Evolutionary conservation across 1,284 basidiomycete species (phyloP), one percentile per base, ranked within the genome.

Genomic region (Sanghuangporus baumii): DNA sequence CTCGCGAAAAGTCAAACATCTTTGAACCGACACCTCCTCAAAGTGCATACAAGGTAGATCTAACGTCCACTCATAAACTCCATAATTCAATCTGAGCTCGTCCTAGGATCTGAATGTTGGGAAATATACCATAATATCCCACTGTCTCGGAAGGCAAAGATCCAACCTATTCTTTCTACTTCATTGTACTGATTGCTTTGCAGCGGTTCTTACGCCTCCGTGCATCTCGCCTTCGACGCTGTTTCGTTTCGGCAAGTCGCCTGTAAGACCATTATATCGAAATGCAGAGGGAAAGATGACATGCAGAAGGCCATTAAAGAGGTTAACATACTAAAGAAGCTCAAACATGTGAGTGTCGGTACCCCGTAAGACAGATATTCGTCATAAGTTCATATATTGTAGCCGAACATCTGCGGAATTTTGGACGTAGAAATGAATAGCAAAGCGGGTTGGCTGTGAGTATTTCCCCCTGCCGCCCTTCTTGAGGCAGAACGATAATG

Each of bases 361-460:
- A 23, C 36, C 18, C 14, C 31, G 9, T 12, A 12, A 34, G 18
- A 37, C 12, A 52, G 16, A 54, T 2, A 37, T 36, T 31, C 50
- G 16, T 37, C 60, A 43, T 12, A 41, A 16, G 54, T 26, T 46
- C 56, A 66, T 14, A 64, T 52, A 14, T 20, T 34, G 31, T 63
- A 93, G 90, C 89, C 91, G 4, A 93, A 93, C 67, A 89, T 94
- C 61, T 91, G 91, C 69, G 80, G 83, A 52, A 84, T 94, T 41
- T 84, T 87, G 67, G 87, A 86, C 60, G 87, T 90, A 23, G 81
- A 85, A 65, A 76, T 87, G 57, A 78, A 85, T 64, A 78, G 84
- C 1, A 79, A 79, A 63, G 86, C 88, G 71, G 77, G 90, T 83
- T 87, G 62, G 55, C 78, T 70, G 14, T 57, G 38, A 47, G 47